A percentile compares a stretch with the other conserved stretches of the same genome.
phyloP scores from a whole-genome alignment of 805 yeast species.

The Saturnispora quitensis region DNA sequence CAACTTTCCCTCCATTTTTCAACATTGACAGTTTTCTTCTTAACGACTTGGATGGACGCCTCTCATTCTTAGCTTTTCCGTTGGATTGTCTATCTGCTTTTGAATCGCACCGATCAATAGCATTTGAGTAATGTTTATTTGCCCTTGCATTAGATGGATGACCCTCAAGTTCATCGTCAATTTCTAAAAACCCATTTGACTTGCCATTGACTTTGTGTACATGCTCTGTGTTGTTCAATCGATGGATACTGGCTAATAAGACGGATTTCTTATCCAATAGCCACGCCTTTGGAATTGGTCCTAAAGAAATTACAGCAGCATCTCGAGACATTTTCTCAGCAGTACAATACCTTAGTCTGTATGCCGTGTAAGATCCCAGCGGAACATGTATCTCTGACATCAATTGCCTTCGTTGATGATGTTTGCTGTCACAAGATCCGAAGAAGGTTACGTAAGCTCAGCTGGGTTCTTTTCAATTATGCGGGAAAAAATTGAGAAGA shows the following conservation, averaged over 20 bases:
- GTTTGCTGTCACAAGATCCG: not conserved
- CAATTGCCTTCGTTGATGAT: not conserved
- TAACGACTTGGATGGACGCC: not conserved
- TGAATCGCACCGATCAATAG: not conserved
- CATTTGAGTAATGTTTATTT: not conserved
- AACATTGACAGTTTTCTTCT: not conserved
- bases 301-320: slow-evolving; percentile 43
- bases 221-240: not conserved
- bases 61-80: not conserved
- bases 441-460: not conserved
- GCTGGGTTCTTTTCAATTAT: not conserved
- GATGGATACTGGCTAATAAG: slow-evolving; percentile 8
- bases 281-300: slow-evolving; percentile 55
- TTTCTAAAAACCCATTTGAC: not conserved
- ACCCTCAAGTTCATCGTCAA: not conserved
- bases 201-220: not conserved
- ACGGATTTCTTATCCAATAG: slow-evolving; percentile 24
- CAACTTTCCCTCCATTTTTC: not conserved
- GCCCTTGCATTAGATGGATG: not conserved
- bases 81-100: not conserved
- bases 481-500: not conserved
- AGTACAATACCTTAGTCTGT: slow-evolving; percentile 44
- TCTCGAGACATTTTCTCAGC: slow-evolving; percentile 39
- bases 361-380: slow-evolving; percentile 49
- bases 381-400: slow-evolving; percentile 31